Conservation (phyloP, 1,139 yeast genomes). For the Sugiyamaella grinbergsii region DNA sequence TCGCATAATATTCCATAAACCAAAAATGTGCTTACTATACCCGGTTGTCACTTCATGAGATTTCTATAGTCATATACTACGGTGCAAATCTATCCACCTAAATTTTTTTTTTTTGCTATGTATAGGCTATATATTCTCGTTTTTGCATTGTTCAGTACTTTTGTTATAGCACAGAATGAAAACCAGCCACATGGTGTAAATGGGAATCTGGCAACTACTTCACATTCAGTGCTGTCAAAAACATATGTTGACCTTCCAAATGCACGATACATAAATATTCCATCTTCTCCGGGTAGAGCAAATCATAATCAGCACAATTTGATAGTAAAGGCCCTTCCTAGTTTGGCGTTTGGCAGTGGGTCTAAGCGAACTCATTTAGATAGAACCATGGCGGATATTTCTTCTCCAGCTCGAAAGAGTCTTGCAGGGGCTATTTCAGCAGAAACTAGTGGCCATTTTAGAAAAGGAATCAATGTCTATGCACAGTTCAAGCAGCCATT, state of each 20-base stretch:
- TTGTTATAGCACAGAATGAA: neutral
- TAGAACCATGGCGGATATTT: constrained; percentile 8
- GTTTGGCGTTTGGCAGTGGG: constrained; percentile 12
- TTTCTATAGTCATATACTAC: too few relatives aligned
- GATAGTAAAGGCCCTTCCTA: neutral
- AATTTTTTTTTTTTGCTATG: constrained; percentile 1
- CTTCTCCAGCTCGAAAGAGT: constrained; percentile 1
- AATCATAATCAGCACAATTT: neutral
- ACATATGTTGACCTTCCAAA: neutral
- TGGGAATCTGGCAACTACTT: neutral
- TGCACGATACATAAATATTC: constrained; percentile 6
- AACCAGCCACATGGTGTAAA: neutral
- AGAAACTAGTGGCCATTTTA: neutral
- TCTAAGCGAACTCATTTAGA: constrained; percentile 13
- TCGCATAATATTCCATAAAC: constrained; percentile 3
- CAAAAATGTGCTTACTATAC: too few relatives aligned
- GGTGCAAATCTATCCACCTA: too few relatives aligned
- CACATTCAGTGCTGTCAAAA: neutral
- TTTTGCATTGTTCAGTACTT: neutral
- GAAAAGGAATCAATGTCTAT: neutral
- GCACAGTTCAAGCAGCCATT: constrained; percentile 42
- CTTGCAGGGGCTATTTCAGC: neutral
- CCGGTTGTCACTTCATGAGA: too few relatives aligned
- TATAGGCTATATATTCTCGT: constrained; percentile 2
- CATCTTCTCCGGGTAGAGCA: constrained; percentile 4